Evolutionary conservation across 805 yeast genomes (phyloP).

Genomic region (Candida nonsorbophila): DNA sequence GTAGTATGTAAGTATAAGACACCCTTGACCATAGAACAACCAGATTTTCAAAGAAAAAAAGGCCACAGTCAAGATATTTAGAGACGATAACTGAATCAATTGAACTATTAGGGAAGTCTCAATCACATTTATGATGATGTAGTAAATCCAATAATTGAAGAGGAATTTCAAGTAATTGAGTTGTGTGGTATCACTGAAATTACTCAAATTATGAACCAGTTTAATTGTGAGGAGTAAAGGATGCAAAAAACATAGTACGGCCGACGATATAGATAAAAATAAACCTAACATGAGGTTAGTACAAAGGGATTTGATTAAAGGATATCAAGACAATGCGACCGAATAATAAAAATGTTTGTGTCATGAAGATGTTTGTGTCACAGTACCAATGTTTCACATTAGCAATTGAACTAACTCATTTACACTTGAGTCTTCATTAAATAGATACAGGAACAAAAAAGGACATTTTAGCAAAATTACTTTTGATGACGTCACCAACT

Average conservation of each 20-base stretch:
- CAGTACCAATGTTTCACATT: too few species aligned
- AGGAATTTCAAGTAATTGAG: slow-evolving; percentile 11
- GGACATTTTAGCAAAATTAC: too few species aligned
- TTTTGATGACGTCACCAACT: too few species aligned
- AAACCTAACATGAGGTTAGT: slow-evolving; percentile 7
- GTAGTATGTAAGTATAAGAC: slow-evolving; percentile 15
- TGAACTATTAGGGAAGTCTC: slow-evolving; percentile 8
- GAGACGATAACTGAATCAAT: slow-evolving; percentile 6
- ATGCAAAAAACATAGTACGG: slow-evolving; percentile 6
- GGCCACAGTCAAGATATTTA: slow-evolving; percentile 4
- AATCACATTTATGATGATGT: slow-evolving; percentile 9
- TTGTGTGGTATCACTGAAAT: slow-evolving; percentile 1
- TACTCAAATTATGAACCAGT: slow-evolving; percentile 7
- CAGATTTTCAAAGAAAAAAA: slow-evolving; percentile 11
- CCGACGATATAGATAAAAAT: slow-evolving; percentile 5
- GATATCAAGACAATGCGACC: too few species aligned
- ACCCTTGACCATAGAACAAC: slow-evolving; percentile 20
- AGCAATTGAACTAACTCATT: too few species aligned
- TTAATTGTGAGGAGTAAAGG: slow-evolving; percentile 15
- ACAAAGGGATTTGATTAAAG: too few species aligned
- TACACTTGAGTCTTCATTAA: too few species aligned
- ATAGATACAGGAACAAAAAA: too few species aligned
- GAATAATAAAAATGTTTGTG: too few species aligned
- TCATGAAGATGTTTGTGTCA: too few species aligned
- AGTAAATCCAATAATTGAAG: slow-evolving; percentile 19